Percentiles rank a stretch among this genome's conserved stretches.
Conservation (phyloP, 75 land plant species). For the Cryptomeria japonica region DNA sequence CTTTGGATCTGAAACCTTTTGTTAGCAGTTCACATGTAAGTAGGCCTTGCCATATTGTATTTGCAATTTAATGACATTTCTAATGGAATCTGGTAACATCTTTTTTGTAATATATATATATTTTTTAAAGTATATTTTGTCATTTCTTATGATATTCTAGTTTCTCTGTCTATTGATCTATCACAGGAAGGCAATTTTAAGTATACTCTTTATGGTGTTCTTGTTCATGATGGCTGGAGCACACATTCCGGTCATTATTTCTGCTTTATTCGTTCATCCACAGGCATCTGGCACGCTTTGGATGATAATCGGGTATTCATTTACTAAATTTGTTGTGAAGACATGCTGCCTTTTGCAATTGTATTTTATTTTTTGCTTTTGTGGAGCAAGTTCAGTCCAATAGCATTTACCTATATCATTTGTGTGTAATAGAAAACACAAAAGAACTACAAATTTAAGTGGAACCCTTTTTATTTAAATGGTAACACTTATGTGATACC, state of each 20-base stretch:
- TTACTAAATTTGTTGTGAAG: background rate
- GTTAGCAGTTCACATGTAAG: slow-evolving; percentile 74
- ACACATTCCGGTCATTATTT: slow-evolving; percentile 95
- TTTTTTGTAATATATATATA: background rate
- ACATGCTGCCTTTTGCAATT: background rate
- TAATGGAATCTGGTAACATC: background rate
- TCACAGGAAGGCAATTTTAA: slow-evolving; percentile 63
- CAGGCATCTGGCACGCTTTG: too few relatives aligned
- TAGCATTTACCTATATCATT: background rate
- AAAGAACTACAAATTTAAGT: background rate
- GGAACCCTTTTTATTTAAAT: background rate
- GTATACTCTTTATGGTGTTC: slow-evolving; percentile 86
- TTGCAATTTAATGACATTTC: background rate
- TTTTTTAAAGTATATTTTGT: background rate
- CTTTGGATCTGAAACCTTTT: slow-evolving; percentile 81
- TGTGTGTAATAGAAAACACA: background rate
- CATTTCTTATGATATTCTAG: background rate
- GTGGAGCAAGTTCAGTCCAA: background rate
- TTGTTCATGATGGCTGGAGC: slow-evolving; percentile 93
- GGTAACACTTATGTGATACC: background rate
- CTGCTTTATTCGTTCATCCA: slow-evolving; percentile 84
- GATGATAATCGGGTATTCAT: slow-evolving; percentile 27
- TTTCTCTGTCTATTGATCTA: background rate
- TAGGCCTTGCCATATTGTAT: background rate
- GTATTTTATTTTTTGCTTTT: background rate